Percentiles rank a stretch among this genome's conserved stretches.
phyloP scores from a whole-genome alignment of 108 stramenopile species.

The Skeletonema costatum region DNA sequence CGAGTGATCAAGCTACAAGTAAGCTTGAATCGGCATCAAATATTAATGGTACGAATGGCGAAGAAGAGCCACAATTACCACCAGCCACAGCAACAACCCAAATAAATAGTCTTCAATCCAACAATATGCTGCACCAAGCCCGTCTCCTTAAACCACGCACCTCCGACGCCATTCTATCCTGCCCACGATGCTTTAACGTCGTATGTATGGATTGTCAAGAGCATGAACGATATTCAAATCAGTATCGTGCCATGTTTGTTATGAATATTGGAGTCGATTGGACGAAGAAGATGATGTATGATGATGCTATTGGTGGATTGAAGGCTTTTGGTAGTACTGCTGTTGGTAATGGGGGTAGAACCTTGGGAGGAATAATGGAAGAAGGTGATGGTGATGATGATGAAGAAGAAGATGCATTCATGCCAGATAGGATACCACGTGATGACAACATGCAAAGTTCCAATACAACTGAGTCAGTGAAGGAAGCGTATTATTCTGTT shows the following conservation, averaged over 20 bases:
- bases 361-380: slow-evolving; percentile 23
- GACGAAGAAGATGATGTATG: slow-evolving; percentile 62
- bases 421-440: slow-evolving; percentile 27
- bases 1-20: too few species aligned
- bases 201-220: slow-evolving; percentile 92
- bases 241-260: slow-evolving; percentile 92
- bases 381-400: slow-evolving; percentile 47
- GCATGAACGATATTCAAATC: slow-evolving; percentile 78
- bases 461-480: not conserved
- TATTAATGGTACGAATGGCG: not conserved
- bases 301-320: slow-evolving; percentile 49
- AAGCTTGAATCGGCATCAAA: not conserved
- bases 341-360: not conserved
- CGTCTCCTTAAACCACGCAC: slow-evolving; percentile 65
- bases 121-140: slow-evolving; percentile 17
- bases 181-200: slow-evolving; percentile 86
- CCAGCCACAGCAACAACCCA: not conserved
- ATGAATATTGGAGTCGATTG: slow-evolving; percentile 86
- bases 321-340: slow-evolving; percentile 14
- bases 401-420: slow-evolving; percentile 48
- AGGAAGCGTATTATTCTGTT: slow-evolving; percentile 69
- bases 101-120: not conserved
- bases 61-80: not conserved
- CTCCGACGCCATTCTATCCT: slow-evolving; percentile 77
- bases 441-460: slow-evolving; percentile 7